These are phyloP conservation scores for Jatropha curcas DNA, from an alignment of 345 rosid species.

Conservation along the genomic window DNA sequence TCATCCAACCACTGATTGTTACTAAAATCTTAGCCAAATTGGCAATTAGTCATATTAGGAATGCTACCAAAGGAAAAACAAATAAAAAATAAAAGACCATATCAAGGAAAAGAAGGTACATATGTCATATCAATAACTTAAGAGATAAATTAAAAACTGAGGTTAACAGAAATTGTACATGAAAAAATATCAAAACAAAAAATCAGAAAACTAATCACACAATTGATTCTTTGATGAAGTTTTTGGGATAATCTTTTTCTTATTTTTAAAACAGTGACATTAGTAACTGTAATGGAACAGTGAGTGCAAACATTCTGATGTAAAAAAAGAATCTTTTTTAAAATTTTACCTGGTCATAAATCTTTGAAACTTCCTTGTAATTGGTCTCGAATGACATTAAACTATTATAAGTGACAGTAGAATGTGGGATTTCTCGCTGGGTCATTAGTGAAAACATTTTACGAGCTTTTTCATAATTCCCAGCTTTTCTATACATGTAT, in stretches of 20 bases:
- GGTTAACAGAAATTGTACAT: background rate
- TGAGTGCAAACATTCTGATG: slow-evolving; percentile 1
- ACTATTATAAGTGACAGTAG: slow-evolving; percentile 84
- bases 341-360: slow-evolving; percentile 80
- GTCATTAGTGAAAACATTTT: slow-evolving; percentile 70
- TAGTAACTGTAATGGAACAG: background rate
- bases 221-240: background rate
- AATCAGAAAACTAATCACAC: background rate
- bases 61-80: background rate
- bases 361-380: slow-evolving; percentile 95
- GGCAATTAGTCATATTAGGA: background rate
- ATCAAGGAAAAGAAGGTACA: too few species aligned
- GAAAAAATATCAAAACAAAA: slow-evolving; percentile 8
- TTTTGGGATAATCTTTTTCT: background rate
- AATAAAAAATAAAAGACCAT: background rate
- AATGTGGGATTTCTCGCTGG: slow-evolving; percentile 63
- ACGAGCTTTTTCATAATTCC: slow-evolving; percentile 81
- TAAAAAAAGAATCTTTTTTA: background rate
- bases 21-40: background rate
- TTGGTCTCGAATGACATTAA: slow-evolving; percentile 88
- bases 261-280: background rate
- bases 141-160: background rate
- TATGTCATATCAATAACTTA: too few species aligned
- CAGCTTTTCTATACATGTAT: slow-evolving; percentile 86
- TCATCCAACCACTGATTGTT: background rate